phyloP scores from a whole-genome alignment of 2,329 filamentous ascomycete species.

The Colletotrichum theobromicola region DNA sequence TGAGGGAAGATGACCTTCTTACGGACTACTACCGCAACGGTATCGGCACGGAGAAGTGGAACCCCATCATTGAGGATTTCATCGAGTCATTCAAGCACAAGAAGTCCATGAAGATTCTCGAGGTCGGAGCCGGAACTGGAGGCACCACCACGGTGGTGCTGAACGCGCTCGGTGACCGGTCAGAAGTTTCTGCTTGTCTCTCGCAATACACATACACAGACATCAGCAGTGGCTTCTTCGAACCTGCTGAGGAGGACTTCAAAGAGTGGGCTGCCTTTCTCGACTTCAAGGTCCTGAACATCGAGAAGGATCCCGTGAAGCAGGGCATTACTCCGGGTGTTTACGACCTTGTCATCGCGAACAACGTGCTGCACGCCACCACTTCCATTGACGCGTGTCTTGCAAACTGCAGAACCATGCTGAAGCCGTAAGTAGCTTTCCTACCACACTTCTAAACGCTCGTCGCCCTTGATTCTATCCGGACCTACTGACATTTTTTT shows the following conservation, averaged over 20 bases:
- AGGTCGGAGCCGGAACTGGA: slow-evolving; percentile 40
- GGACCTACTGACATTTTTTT: too few species aligned
- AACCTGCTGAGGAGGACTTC: slow-evolving; percentile 32
- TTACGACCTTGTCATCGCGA: slow-evolving; percentile 44
- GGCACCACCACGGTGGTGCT: slow-evolving; percentile 31
- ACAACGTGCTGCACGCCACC: slow-evolving; percentile 43
- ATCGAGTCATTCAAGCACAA: slow-evolving; percentile 28
- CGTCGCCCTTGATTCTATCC: too few species aligned
- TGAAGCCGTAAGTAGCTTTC: too few species aligned
- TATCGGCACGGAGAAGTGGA: slow-evolving; percentile 6
- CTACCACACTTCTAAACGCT: too few species aligned
- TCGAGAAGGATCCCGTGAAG: slow-evolving; percentile 23
- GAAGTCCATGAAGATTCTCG: slow-evolving; percentile 37
- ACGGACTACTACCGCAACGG: too few species aligned
- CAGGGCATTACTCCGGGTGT: slow-evolving; percentile 35
- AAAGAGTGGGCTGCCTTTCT: slow-evolving; percentile 20
- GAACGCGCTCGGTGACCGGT: not conserved
- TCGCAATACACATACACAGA: slow-evolving; percentile 50
- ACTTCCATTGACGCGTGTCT: too few species aligned
- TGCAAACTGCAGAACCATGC: too few species aligned
- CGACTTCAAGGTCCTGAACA: slow-evolving; percentile 27
- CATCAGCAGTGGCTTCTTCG: slow-evolving; percentile 40
- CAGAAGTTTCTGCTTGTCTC: not conserved
- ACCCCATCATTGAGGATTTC: slow-evolving; percentile 9
- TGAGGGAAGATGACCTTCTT: too few species aligned